Conservation (phyloP, 176 grass and related monocot genomes). For the Elymus sibiricus region DNA sequence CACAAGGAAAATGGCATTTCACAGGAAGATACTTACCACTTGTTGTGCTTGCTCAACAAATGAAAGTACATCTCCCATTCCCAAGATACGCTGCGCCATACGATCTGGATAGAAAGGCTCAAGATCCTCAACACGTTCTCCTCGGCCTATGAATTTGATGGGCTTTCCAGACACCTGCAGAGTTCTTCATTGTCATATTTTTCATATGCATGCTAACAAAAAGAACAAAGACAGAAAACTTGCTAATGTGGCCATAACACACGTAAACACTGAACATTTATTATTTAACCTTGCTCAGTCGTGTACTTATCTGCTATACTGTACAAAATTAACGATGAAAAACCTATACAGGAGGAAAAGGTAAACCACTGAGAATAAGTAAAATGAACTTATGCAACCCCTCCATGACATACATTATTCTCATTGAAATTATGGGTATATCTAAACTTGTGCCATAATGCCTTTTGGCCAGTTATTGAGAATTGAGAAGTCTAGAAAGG, state of each 20-base stretch:
- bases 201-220: slow-evolving; percentile 4
- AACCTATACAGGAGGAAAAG: not conserved
- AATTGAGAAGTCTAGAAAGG: not conserved
- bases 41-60: slow-evolving; percentile 97
- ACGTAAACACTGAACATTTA: not conserved
- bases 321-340: not conserved
- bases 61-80: slow-evolving; percentile 98
- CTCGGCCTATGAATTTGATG: slow-evolving; percentile 90
- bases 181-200: not conserved
- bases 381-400: slow-evolving; percentile 4
- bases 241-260: not conserved
- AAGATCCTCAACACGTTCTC: slow-evolving; percentile 87
- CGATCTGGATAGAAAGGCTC: slow-evolving; percentile 96
- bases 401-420: not conserved
- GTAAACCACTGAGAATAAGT: not conserved
- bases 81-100: slow-evolving; percentile 89
- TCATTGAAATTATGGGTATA: not conserved
- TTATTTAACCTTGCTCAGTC: not conserved
- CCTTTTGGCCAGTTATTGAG: not conserved
- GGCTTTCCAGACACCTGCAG: slow-evolving; percentile 86
- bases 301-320: not conserved
- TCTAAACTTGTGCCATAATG: not conserved
- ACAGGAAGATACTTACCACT: slow-evolving; percentile 56
- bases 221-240: not conserved
- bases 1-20: slow-evolving; percentile 6